Base-by-base conservation (phyloP, 768 basidiomycete species). In the Tylopilus vinaceipallidus region DNA sequence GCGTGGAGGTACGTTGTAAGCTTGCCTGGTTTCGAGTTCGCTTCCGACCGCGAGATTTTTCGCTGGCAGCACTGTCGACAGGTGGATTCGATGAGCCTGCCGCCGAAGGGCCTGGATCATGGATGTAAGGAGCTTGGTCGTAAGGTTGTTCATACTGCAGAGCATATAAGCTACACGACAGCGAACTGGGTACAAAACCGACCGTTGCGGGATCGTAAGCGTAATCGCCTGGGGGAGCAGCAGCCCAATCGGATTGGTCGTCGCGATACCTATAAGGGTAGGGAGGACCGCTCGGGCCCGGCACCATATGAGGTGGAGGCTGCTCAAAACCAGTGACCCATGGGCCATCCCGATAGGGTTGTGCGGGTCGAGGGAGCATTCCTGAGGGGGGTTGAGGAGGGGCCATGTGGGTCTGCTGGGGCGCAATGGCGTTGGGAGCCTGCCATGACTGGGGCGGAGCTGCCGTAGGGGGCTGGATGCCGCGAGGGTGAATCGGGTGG, bases 371-470 rank as follows among this genome's bases (percentile, higher is more conserved):
- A 40, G 75, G 74, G 22, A 79, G 69, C 56, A 78, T 73, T 6
- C 73, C 73, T 1, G 74, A 68, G 2, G 74, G 71, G 5, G 74
- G 70, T 13, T 75, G 72, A 12, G 76, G 71, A 49, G 74, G 73
- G 5, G 81, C 65, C 56, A 82, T 71, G 46, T 79, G 86, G 0
- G 83, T 79, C 56, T 86, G 85, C 45, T 83, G 78, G 7, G 86
- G 84, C 0, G 81, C 77, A 34, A 88, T 83, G 20, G 75, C 76
- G 36, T 73, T 75, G 5, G 82, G 67, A 7, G 76, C 73, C 58
- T 85, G 84, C 85, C 87, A 87, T 16, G 82, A 72, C 51, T 81
- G 84, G 6, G 82, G 77, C 8, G 80, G 75, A 3, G 73, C 75
- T 24, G 77, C 66, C 13, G 77, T 66, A 13, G 76, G 66, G 9